phyloP scores from a whole-genome alignment of 2,329 filamentous ascomycete species.

The Colletotrichum echinochloae region DNA sequence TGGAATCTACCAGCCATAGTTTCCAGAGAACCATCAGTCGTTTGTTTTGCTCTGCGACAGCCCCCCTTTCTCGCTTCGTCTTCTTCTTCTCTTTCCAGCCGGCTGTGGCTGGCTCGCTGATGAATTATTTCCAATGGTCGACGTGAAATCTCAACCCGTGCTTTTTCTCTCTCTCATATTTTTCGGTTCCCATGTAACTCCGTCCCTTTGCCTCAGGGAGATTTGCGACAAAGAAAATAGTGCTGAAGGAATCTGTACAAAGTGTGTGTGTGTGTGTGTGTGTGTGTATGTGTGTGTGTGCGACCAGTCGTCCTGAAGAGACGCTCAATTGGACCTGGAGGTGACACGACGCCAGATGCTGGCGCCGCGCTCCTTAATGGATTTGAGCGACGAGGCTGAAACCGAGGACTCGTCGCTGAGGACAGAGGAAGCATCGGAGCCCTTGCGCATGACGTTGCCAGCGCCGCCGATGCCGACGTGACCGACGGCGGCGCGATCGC shows the following conservation, averaged over 20 bases:
- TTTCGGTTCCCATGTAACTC: slow-evolving; percentile 29
- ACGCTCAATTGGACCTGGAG: slow-evolving; percentile 42
- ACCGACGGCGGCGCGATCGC: slow-evolving; percentile 41
- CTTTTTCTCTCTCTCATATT: slow-evolving; percentile 17
- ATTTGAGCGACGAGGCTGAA: slow-evolving; percentile 35
- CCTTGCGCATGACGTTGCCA: slow-evolving; percentile 74
- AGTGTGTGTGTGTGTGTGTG: neutral
- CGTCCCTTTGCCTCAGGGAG: neutral
- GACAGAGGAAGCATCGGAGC: slow-evolving; percentile 66
- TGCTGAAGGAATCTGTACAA: slow-evolving; percentile 1
- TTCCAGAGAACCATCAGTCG: slow-evolving; percentile 22
- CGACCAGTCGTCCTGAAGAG: neutral
- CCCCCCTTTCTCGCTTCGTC: slow-evolving; percentile 14
- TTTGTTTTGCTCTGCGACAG: slow-evolving; percentile 50
- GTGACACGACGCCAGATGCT: slow-evolving; percentile 57
- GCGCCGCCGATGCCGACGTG: slow-evolving; percentile 53
- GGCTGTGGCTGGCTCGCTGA: neutral
- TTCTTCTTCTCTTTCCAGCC: neutral
- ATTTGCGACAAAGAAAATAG: slow-evolving; percentile 3
- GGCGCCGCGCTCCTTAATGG: slow-evolving; percentile 43
- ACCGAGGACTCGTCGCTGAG: slow-evolving; percentile 46
- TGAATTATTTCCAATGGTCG: neutral
- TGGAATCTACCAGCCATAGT: slow-evolving; percentile 47
- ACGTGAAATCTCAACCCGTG: neutral
- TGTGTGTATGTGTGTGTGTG: neutral